Evolutionary conservation across 2,329 filamentous ascomycete species (phyloP), one percentile per base, ranked within the genome.

Genomic region (Nemania sp.): DNA sequence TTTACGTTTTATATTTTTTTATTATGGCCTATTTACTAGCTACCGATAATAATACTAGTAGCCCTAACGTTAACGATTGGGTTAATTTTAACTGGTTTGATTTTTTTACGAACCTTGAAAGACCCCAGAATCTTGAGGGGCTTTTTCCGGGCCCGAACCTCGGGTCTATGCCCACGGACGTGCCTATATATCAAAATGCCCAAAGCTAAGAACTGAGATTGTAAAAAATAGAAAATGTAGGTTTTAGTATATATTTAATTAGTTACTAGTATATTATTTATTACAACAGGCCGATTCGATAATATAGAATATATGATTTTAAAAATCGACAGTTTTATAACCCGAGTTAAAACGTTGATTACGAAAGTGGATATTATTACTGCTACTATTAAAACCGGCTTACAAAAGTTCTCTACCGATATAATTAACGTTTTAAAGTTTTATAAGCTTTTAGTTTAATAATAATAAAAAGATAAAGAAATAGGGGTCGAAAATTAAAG

Each of bases 281-380:
- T 46, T 17, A 47, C 15, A 28, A 39, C 37, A 47, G 12, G 44
- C 12, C 9, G 12, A 39, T 24, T 47, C 22, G 15, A 47, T 39
- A 39, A 47, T 39, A 39, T 47, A 39, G 39, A 47, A 12, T 8
- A n/a, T 30, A 28, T 47, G 19, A 22, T 47, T 39, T 47, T 47
- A 39, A 39, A 47, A 30, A 47, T 22, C 22, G 22, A 47, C 8
- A 24, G 9, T 30, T 3, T 17, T 40, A 40, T 48, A 48, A 40
- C 12, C 5, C 31, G 31, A 40, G 17, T 31, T 23, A 40, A 48
- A 40, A 28, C 22, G 17, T 3, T 45, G 15, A 12, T 45, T 45
- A 15, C 26, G 17, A 24, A 24, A 45, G 8, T 34, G 17, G 19
- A 45, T 11, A 34, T 6, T 22, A 8, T 5, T n/a, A 44, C 12